A percentile compares a stretch with the other conserved stretches of the same genome.
Evolutionary conservation across 2,329 filamentous ascomycete genomes (phyloP).

Genomic region (Meredithiella fracta): DNA sequence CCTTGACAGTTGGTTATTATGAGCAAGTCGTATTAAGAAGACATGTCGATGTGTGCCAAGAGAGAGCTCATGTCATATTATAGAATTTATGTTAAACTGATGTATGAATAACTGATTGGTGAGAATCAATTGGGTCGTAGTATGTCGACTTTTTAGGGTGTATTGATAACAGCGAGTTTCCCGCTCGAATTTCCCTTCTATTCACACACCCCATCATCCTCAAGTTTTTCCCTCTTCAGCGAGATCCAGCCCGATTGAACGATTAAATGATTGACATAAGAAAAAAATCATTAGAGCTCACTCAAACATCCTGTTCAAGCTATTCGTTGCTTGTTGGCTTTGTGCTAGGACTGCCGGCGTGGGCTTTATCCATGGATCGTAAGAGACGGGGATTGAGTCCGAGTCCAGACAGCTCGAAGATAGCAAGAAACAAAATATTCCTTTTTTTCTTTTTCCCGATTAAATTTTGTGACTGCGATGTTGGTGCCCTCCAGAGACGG

Average conservation of each 20-base stretch:
- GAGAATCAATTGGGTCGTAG: neutral
- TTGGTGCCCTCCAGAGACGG: neutral
- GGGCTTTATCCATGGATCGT: neutral
- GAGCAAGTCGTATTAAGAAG: too few relatives aligned
- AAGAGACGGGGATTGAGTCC: neutral
- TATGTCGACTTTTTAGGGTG: too few relatives aligned
- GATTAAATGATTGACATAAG: conserved; percentile 4
- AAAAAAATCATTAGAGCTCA: neutral
- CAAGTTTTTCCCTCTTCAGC: neutral
- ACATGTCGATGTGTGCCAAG: too few relatives aligned
- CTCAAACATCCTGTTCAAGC: neutral
- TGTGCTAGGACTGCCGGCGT: neutral
- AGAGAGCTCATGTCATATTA: too few relatives aligned
- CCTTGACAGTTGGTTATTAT: neutral
- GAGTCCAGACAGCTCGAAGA: neutral
- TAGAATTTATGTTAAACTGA: too few relatives aligned
- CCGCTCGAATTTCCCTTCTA: neutral
- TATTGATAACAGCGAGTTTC: neutral
- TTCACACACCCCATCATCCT: neutral
- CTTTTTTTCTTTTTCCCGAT: conserved; percentile 4
- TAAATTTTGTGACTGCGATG: neutral
- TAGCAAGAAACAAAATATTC: neutral
- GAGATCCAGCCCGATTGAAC: conserved; percentile 4
- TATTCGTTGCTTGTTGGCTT: neutral
- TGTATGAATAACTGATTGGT: too few relatives aligned